Percentiles rank a stretch among this genome's conserved stretches.
Conservation (phyloP, 2,329 filamentous ascomycete genomes). For the Aspergillus neoniger region DNA sequence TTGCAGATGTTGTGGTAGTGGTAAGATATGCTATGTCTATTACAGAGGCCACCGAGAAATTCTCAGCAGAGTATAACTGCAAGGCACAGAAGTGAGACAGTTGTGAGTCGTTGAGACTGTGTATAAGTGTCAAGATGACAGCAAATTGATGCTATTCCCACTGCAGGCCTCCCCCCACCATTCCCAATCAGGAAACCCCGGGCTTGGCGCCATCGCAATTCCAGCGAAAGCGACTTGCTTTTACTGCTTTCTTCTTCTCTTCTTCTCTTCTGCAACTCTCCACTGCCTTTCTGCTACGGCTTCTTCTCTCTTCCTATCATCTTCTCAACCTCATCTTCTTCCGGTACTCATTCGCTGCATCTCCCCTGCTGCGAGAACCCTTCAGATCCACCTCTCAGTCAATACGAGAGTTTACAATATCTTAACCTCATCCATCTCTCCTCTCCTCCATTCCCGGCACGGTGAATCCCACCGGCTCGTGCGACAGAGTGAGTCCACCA, state of each 20-base stretch:
- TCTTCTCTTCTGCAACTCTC: not conserved
- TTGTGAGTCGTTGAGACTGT: too few relatives aligned
- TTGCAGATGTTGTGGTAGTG: too few relatives aligned
- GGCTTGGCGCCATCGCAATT: conserved; percentile 24
- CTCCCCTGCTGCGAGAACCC: not conserved
- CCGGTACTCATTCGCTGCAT: not conserved
- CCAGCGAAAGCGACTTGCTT: conserved; percentile 8
- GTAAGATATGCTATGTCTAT: too few relatives aligned
- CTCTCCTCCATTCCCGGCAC: not conserved
- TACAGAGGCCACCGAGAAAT: too few relatives aligned
- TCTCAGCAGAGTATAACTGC: too few relatives aligned
- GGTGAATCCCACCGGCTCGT: conserved; percentile 6
- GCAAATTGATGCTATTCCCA: not conserved
- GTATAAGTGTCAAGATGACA: too few relatives aligned
- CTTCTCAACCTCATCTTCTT: not conserved
- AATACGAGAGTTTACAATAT: not conserved
- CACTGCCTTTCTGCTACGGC: not conserved
- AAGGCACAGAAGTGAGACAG: too few relatives aligned
- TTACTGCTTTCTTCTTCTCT: not conserved
- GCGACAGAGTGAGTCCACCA: conserved; percentile 2
- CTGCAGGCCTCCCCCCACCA: conserved; percentile 2
- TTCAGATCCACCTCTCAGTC: not conserved
- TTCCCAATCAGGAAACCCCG: conserved; percentile 21
- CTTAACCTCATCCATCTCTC: not conserved
- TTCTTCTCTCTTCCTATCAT: not conserved